Percentiles rank a stretch among this genome's conserved stretches.
phyloP scores from a whole-genome alignment of 2,329 filamentous ascomycete species.

The Monosporascus ibericus region DNA sequence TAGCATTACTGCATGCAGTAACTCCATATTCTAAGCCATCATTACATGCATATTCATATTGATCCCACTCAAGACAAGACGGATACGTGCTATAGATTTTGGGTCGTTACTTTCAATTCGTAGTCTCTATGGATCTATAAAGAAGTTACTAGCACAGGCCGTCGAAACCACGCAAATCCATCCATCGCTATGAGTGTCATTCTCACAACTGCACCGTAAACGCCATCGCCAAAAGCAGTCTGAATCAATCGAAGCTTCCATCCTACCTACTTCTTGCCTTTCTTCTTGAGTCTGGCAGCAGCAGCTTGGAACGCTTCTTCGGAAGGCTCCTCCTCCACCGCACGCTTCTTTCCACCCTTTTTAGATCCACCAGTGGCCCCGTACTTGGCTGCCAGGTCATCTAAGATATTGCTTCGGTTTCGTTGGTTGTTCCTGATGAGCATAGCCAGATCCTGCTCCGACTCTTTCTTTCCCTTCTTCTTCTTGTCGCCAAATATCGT shows the following conservation, averaged over 20 bases:
- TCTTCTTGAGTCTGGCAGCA: constrained; percentile 41
- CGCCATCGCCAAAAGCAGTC: constrained; percentile 8
- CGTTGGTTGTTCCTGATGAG: constrained; percentile 69
- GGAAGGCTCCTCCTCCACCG: constrained; percentile 52
- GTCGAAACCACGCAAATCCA: neutral
- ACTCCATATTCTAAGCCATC: neutral
- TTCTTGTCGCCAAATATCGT: constrained; percentile 53
- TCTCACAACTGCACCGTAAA: constrained; percentile 1
- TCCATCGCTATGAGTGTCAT: neutral
- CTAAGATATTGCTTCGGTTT: constrained; percentile 59
- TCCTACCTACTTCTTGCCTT: constrained; percentile 15
- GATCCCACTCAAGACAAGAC: neutral
- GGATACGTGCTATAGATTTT: neutral
- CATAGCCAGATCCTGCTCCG: constrained; percentile 58
- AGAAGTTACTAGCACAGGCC: neutral
- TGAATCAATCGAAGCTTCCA: constrained; percentile 2
- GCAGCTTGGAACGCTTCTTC: constrained; percentile 57
- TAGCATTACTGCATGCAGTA: neutral
- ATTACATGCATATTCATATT: neutral
- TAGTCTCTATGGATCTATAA: neutral
- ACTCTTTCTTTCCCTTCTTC: constrained; percentile 41
- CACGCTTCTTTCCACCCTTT: constrained; percentile 44
- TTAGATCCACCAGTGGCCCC: constrained; percentile 37
- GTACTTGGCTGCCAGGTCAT: constrained; percentile 74
- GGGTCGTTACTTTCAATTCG: neutral